Evolutionary conservation across 139 green algal genomes (phyloP).

Genomic region (Desmodesmus armatus): DNA sequence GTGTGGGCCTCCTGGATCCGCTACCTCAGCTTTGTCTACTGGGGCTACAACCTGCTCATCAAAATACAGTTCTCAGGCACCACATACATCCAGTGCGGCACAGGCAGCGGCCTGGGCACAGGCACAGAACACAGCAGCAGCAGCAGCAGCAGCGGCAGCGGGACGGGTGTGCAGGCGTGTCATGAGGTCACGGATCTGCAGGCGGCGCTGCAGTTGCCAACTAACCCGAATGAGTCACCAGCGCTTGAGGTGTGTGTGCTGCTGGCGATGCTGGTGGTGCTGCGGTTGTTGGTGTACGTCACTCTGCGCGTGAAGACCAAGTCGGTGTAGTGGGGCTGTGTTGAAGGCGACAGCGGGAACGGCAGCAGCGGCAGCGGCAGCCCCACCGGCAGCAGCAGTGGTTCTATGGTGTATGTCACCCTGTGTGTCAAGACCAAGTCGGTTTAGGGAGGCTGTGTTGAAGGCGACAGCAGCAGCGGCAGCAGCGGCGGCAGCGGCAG

Average conservation of each 20-base stretch:
- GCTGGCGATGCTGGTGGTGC: constrained; percentile 61
- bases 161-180: constrained; percentile 1
- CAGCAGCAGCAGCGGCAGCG: neutral
- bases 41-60: constrained; percentile 61
- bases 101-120: neutral
- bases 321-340: neutral
- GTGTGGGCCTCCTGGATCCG: constrained; percentile 63
- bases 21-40: constrained; percentile 75
- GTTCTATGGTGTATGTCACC: neutral
- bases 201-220: constrained; percentile 49
- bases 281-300: constrained; percentile 62
- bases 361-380: neutral
- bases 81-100: constrained; percentile 37
- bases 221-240: constrained; percentile 32
- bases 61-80: constrained; percentile 45
- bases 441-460: constrained; percentile 56
- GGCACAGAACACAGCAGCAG: constrained; percentile 13
- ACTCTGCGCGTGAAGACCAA: constrained; percentile 64
- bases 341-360: constrained; percentile 3
- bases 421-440: constrained; percentile 10
- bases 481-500: constrained; percentile 23
- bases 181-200: constrained; percentile 41
- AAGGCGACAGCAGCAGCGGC: constrained; percentile 42
- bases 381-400: neutral
- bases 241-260: constrained; percentile 58